Evolutionary conservation across 2,329 filamentous ascomycete species (phyloP), one percentile per base, ranked within the genome.

Genomic region (Ophiostoma fasciatum): DNA sequence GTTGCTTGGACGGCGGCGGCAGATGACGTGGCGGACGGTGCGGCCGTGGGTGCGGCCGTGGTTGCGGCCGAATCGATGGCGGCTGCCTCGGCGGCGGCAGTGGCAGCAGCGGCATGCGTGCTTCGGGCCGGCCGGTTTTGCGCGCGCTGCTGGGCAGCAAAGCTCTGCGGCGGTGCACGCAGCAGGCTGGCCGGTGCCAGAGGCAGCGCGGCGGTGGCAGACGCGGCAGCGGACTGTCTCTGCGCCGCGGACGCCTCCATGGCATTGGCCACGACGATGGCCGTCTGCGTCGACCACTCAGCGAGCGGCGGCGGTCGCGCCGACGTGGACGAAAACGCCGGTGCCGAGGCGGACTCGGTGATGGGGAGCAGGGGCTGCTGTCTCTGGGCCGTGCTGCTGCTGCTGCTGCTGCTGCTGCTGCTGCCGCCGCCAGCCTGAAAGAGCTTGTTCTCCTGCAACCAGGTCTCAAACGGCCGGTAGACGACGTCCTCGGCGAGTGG

Each of bases 141-240:
- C 18, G 71, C 68, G 45, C 74, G 59, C 45, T 78, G 74, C 45
- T 78, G 74, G 4, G 74, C 74, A 11, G 74, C 74, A 51, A 77
- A 78, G 49, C 74, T 78, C 49, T 78, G 73, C 9, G 71, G 70
- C 3, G 64, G 69, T 25, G 63, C 66, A 25, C 64, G 61, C 17
- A 74, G 51, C 5, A 72, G 53, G 5, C 61, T 31, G 2, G 31
- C 21, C 2, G 43, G 25, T 3, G 32, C 32, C 17, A 13, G 23
- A 9, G 21, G 31, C 12, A 31, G 25, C 3, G 37, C 61, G 0
- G 59, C 53, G 0, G 60, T 13, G 11, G 23, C 23, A 4, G n/a
- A n/a, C n/a, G n/a, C n/a, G n/a, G n/a, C n/a, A n/a, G n/a, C 55
- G 2, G 35, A 22, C 1, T 51, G 50, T 34, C 52, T 52, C 41